phyloP scores from a whole-genome alignment of 116 monocot genomes.

The Phalaenopsis hybrid region DNA sequence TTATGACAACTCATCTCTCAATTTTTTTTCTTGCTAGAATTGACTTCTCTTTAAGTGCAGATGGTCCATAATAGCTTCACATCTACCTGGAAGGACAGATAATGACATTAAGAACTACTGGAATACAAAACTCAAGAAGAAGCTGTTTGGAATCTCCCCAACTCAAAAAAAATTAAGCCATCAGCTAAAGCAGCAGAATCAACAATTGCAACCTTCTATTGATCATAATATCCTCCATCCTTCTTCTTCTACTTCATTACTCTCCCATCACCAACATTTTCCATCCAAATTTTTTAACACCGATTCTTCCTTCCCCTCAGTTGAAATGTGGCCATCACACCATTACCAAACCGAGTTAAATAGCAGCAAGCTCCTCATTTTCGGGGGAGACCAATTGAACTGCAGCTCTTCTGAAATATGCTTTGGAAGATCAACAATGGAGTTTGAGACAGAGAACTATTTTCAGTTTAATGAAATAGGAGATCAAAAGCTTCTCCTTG shows the following conservation, averaged over 20 bases:
- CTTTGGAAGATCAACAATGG: not conserved
- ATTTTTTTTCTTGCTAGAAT: too few relatives aligned
- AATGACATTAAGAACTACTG: conserved; percentile 10
- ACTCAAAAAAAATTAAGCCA: conserved; percentile 10
- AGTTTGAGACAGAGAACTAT: conserved; percentile 10
- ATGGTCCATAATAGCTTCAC: conserved; percentile 10
- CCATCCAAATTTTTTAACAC: not conserved
- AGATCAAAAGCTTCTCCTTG: not conserved
- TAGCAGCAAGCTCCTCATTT: conserved; percentile 6
- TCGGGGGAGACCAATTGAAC: conserved; percentile 11
- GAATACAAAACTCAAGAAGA: conserved; percentile 8
- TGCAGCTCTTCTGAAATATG: conserved; percentile 2
- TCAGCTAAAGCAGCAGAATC: not conserved
- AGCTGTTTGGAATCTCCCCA: not conserved
- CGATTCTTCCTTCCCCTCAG: not conserved
- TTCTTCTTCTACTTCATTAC: not conserved
- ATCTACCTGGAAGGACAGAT: conserved; percentile 7
- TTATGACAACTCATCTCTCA: too few relatives aligned
- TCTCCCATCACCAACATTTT: not conserved
- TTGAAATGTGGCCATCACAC: not conserved
- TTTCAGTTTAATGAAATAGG: not conserved
- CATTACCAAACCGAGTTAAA: not conserved
- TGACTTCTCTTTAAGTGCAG: not conserved
- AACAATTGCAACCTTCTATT: not conserved
- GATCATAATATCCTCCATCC: not conserved